Evolutionary conservation across 306 rosid species (phyloP), one percentile per base, ranked within the genome.

Genomic region (Quercus ilex): DNA sequence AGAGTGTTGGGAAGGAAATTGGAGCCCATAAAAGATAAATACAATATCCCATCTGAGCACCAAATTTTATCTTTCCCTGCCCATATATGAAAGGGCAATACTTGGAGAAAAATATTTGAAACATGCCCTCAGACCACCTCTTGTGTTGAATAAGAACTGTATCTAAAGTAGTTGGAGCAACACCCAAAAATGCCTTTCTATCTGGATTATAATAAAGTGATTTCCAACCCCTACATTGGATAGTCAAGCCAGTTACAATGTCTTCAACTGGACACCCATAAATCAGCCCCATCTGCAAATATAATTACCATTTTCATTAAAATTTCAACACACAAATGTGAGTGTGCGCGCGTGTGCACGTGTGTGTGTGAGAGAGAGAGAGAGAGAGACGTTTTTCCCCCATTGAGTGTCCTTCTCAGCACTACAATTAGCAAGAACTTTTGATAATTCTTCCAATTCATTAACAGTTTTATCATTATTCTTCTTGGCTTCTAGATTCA

Each of bases 61-160:
- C 0, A 11, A 88, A 79, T 68, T 55, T 78, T 5, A 91, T 87
- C 90, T 82, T 91, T 9, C 88, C 85, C 68, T 83, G 90, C 15
- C 90, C 98, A 85, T 87, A 84, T 53, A 87, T 83, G 88, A 89
- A 91, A 33, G 98, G 96, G 82, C 94, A 91, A 80, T 86, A 89
- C 86, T 91, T 88, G 57, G 97, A 91, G 73, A 81, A 43, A 79
- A 89, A 91, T 63, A 84, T 21, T 17, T 89, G 88, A 75, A 88
- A 89, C 90, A 85, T 0, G 18, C 98, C 98, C 65, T 87, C 91
- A 23, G 79, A 75, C 96, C 96, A 93, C 80, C 96, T 87, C 75
- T 78, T 88, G 1, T 79, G 81, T 51, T 93, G 96, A 74, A 89
- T 64, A 35, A 86, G 87, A 46, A 70, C 76, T 30, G 56, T 81